Evolutionary conservation across 1,139 yeast species (phyloP).

Genomic region (Kodamaea fungicola): DNA sequence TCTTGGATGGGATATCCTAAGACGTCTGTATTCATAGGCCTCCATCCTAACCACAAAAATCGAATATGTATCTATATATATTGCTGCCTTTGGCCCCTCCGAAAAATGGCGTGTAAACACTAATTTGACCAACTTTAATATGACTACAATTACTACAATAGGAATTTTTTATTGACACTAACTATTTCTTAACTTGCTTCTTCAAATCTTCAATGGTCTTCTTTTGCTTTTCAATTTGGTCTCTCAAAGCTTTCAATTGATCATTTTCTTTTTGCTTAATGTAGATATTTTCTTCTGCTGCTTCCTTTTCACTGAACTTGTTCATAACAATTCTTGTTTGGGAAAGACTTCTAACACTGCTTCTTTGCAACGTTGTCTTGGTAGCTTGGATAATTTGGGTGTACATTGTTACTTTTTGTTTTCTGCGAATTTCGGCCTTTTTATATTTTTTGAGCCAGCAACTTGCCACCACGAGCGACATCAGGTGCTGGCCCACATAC

Average conservation of each 20-base stretch:
- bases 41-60: too few species aligned
- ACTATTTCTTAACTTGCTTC: slow-evolving; percentile 40
- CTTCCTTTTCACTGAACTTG: slow-evolving; percentile 43
- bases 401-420: slow-evolving; percentile 22
- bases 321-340: slow-evolving; percentile 32
- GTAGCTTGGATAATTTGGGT: slow-evolving; percentile 34
- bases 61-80: not conserved
- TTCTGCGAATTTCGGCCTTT: too few species aligned
- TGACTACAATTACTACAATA: not conserved
- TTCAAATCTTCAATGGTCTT: slow-evolving; percentile 41
- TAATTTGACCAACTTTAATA: not conserved
- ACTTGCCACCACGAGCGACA: too few species aligned
- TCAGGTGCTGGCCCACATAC: too few species aligned
- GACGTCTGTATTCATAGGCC: too few species aligned
- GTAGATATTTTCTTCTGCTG: slow-evolving; percentile 43
- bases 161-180: slow-evolving; percentile 8
- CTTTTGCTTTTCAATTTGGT: slow-evolving; percentile 45
- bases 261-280: slow-evolving; percentile 47
- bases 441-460: too few species aligned
- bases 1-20: too few species aligned
- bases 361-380: slow-evolving; percentile 23
- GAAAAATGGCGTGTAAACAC: not conserved
- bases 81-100: not conserved
- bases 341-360: slow-evolving; percentile 38
- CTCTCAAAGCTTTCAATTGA: slow-evolving; percentile 46